Conservation (phyloP, 495 filamentous ascomycete species). For the Aeminium ludgeri region DNA sequence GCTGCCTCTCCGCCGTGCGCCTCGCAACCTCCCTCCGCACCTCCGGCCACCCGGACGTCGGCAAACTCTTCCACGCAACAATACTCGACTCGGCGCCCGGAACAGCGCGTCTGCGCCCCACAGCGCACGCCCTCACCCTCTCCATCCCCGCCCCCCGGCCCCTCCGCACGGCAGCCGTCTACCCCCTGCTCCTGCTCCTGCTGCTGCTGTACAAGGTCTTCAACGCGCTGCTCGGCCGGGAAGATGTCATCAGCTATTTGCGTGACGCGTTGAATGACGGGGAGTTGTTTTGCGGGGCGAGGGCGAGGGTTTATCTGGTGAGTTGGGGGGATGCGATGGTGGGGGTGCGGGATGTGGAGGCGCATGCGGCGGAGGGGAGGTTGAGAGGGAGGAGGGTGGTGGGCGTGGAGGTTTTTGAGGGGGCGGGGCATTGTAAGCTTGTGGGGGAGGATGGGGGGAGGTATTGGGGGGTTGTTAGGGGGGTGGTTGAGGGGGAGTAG, state of each 20-base stretch:
- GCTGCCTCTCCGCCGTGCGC: constrained; percentile 7
- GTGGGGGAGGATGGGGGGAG: constrained; percentile 11
- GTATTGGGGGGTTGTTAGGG: constrained; percentile 17
- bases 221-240: not conserved
- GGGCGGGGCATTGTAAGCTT: constrained; percentile 15
- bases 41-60: not conserved
- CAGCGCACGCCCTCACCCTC: not conserved
- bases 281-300: constrained; percentile 2
- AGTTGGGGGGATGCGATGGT: constrained; percentile 18
- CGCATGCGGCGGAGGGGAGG: constrained; percentile 17
- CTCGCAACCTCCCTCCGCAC: constrained; percentile 4
- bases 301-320: constrained; percentile 19
- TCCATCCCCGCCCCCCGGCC: not conserved
- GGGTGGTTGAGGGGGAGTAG: not conserved
- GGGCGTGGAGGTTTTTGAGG: constrained; percentile 12
- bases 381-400: constrained; percentile 11
- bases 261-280: constrained; percentile 9
- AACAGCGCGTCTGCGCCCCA: not conserved
- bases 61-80: constrained; percentile 11
- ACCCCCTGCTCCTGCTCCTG: not conserved
- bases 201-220: not conserved
- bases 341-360: constrained; percentile 15
- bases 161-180: not conserved
- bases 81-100: constrained; percentile 17
- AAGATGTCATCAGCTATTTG: not conserved